These are phyloP conservation scores for Beta vulgaris DNA, from an alignment of 148 eudicot species.

Conservation along the genomic window DNA sequence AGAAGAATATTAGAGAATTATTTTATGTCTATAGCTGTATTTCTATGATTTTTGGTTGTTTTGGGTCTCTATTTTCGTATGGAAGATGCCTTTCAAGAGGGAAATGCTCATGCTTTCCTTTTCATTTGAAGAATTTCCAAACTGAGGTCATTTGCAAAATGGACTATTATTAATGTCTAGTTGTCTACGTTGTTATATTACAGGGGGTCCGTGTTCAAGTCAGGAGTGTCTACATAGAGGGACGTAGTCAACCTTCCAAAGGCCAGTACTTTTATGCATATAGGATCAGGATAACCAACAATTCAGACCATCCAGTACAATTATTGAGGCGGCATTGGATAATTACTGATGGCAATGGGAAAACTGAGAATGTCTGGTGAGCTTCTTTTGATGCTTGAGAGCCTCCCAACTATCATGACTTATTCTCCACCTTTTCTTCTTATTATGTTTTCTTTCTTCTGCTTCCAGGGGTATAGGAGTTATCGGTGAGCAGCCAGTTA, in stretches of 20 bases:
- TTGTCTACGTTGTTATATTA: not conserved
- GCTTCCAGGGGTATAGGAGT: slow-evolving; percentile 81
- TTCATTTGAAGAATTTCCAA: not conserved
- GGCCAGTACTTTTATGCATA: slow-evolving; percentile 85
- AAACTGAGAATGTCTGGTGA: slow-evolving; percentile 79
- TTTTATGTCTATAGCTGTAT: too few species aligned
- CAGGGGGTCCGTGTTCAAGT: slow-evolving; percentile 97
- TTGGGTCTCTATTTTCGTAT: not conserved
- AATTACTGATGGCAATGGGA: slow-evolving; percentile 81
- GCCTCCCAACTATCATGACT: not conserved
- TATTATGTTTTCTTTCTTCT: slow-evolving; percentile 12
- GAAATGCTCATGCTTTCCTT: not conserved
- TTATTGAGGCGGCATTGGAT: slow-evolving; percentile 98
- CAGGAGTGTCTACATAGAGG: slow-evolving; percentile 87
- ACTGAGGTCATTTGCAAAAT: not conserved
- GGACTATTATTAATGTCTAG: not conserved
- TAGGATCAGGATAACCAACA: slow-evolving; percentile 91
- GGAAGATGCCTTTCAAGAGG: not conserved
- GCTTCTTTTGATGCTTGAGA: slow-evolving; percentile 20
- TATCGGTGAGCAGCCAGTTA: slow-evolving; percentile 94
- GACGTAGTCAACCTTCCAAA: slow-evolving; percentile 87
- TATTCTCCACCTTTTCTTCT: not conserved
- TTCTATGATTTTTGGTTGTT: not conserved
- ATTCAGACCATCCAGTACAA: slow-evolving; percentile 89
- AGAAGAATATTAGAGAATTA: too few species aligned